Evolutionary conservation across 176 grass and related monocot genomes (phyloP).

Genomic region (Bothriochloa decipiens): DNA sequence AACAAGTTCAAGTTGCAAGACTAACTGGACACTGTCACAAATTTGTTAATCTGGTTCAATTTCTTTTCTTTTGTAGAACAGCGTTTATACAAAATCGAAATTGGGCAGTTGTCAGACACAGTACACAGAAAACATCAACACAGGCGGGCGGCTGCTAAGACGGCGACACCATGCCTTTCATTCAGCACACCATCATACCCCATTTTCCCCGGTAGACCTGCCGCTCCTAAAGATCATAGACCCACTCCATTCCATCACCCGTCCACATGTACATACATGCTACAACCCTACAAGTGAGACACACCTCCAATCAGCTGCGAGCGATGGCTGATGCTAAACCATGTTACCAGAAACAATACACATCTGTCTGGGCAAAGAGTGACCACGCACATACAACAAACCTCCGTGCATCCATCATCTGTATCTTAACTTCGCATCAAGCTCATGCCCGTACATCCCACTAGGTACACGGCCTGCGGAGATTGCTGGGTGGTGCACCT

Average conservation of each 20-base stretch:
- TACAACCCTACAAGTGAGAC: conserved; percentile 21
- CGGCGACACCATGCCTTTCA: not conserved
- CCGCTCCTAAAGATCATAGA: not conserved
- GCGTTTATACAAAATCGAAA: conserved; percentile 55
- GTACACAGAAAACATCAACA: conserved; percentile 34
- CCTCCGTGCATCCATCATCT: conserved; percentile 42
- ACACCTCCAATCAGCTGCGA: not conserved
- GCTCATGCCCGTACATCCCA: conserved; percentile 57
- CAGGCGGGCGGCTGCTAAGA: conserved; percentile 34
- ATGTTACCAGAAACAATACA: conserved; percentile 39
- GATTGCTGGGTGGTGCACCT: conserved; percentile 60
- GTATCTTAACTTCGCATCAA: conserved; percentile 73
- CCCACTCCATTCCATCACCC: conserved; percentile 5
- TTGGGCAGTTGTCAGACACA: not conserved
- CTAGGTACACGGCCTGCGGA: conserved; percentile 56
- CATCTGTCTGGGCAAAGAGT: conserved; percentile 1
- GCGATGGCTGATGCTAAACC: conserved; percentile 31
- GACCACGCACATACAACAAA: conserved; percentile 39
- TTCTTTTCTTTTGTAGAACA: conserved; percentile 22
- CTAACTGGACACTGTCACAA: not conserved
- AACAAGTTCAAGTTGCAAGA: not conserved
- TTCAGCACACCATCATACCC: not conserved
- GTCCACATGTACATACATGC: conserved; percentile 34
- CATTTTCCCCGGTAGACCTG: not conserved
- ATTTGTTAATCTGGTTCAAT: conserved; percentile 32